phyloP scores from a whole-genome alignment of 2,329 filamentous ascomycete genomes.

The Pseudogymnoascus verrucosus region DNA sequence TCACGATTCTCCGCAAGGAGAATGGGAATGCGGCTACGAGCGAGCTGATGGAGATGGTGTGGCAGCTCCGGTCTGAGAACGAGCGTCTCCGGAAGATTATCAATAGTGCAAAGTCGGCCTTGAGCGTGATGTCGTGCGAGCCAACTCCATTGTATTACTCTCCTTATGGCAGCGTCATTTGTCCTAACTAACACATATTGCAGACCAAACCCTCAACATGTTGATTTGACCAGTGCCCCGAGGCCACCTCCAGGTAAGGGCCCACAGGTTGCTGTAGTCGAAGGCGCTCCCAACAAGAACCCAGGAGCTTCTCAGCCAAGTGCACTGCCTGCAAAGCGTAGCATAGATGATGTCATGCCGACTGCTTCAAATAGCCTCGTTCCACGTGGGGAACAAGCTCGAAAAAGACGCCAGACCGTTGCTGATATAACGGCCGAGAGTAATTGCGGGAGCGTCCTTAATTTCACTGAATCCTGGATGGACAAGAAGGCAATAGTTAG shows the following conservation, averaged over 20 bases:
- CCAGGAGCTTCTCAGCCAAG: background rate
- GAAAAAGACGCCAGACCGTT: background rate
- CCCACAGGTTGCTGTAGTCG: background rate
- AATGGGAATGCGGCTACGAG: slow-evolving; percentile 14
- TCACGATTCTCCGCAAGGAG: slow-evolving; percentile 15
- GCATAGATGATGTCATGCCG: background rate
- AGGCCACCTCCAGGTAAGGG: background rate
- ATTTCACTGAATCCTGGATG: background rate
- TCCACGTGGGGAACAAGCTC: background rate
- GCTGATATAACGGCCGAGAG: background rate
- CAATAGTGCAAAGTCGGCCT: slow-evolving; percentile 13
- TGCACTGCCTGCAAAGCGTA: background rate
- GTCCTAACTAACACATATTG: background rate
- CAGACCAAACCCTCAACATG: background rate
- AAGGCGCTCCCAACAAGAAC: background rate
- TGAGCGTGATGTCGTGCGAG: slow-evolving; percentile 8
- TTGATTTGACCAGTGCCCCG: background rate
- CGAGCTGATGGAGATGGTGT: slow-evolving; percentile 16
- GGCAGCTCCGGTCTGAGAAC: slow-evolving; percentile 13
- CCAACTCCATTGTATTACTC: background rate
- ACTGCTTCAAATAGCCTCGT: background rate
- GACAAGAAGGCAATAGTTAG: background rate
- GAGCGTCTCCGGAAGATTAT: slow-evolving; percentile 18
- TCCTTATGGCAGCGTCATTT: background rate
- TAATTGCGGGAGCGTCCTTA: background rate